These are phyloP conservation scores for Olyra latifolia DNA, from an alignment of 176 grass and related monocot species.

Conservation along the genomic window DNA sequence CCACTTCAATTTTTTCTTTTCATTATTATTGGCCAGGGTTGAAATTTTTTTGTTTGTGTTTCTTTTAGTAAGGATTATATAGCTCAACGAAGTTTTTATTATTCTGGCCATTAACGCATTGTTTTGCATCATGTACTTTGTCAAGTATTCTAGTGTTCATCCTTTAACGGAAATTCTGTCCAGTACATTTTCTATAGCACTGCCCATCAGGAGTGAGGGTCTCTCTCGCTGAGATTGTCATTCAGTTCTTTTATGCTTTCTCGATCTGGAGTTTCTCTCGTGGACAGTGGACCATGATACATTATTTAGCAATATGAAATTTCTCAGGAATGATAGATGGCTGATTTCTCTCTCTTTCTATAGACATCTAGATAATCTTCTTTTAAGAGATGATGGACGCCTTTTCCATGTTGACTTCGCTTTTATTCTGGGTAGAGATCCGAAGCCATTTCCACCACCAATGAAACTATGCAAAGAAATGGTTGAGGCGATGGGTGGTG, in stretches of 20 bases:
- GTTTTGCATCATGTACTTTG: not conserved
- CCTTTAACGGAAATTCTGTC: not conserved
- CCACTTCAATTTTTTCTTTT: not conserved
- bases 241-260: slow-evolving; percentile 5
- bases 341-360: slow-evolving; percentile 27
- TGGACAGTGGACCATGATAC: not conserved
- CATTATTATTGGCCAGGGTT: not conserved
- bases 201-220: not conserved
- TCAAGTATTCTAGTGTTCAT: not conserved
- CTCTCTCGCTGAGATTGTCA: not conserved
- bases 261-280: not conserved
- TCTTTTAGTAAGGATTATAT: slow-evolving; percentile 7
- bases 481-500: slow-evolving; percentile 68
- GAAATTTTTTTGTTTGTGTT: not conserved
- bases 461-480: slow-evolving; percentile 85
- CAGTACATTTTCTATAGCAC: slow-evolving; percentile 14
- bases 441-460: slow-evolving; percentile 66
- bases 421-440: slow-evolving; percentile 94
- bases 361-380: slow-evolving; percentile 99
- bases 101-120: not conserved
- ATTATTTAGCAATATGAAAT: not conserved
- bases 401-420: slow-evolving; percentile 97
- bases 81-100: not conserved
- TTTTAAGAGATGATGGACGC: slow-evolving; percentile 88
- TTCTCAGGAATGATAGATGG: slow-evolving; percentile 36